phyloP scores from a whole-genome alignment of 2,329 filamentous ascomycete genomes.

The Ophiocordyceps camponoti-rufipedis region DNA sequence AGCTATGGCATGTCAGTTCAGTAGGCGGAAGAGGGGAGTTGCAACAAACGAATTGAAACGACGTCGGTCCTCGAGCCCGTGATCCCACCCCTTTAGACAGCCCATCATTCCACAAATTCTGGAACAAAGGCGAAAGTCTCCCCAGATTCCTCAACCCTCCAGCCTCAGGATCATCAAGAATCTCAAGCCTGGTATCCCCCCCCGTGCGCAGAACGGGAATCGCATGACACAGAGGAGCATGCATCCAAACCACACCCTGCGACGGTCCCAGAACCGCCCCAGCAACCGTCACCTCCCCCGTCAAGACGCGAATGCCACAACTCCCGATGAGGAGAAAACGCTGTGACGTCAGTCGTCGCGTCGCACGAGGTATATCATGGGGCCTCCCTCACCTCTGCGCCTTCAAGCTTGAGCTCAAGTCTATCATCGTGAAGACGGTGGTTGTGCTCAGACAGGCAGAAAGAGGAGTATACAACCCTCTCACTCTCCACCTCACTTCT shows the following conservation, averaged over 20 bases:
- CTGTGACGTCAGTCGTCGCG: slow-evolving; percentile 17
- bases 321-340: slow-evolving; percentile 47
- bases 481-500: too few species aligned
- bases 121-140: slow-evolving; percentile 46
- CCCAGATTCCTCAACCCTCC: slow-evolving; percentile 33
- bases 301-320: slow-evolving; percentile 43
- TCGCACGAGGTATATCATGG: too few species aligned
- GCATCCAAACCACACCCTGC: slow-evolving; percentile 33
- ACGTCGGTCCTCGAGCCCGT: slow-evolving; percentile 6
- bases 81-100: slow-evolving; percentile 7
- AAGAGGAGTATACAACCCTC: slow-evolving; percentile 20
- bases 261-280: slow-evolving; percentile 41
- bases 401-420: slow-evolving; percentile 22
- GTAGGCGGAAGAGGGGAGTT: background rate
- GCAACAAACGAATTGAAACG: slow-evolving; percentile 33
- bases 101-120: slow-evolving; percentile 43
- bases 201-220: slow-evolving; percentile 45
- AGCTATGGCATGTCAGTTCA: slow-evolving; percentile 22
- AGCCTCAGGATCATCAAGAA: slow-evolving; percentile 33
- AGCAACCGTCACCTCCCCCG: slow-evolving; percentile 45
- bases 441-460: slow-evolving; percentile 25
- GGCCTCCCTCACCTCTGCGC: slow-evolving; percentile 33
- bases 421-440: slow-evolving; percentile 18
- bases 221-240: slow-evolving; percentile 50
- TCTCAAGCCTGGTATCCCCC: slow-evolving; percentile 30